Percentiles rank a stretch among this genome's conserved stretches.
Evolutionary conservation across 2,329 filamentous ascomycete genomes (phyloP).

Genomic region (Cladophialophora immunda): DNA sequence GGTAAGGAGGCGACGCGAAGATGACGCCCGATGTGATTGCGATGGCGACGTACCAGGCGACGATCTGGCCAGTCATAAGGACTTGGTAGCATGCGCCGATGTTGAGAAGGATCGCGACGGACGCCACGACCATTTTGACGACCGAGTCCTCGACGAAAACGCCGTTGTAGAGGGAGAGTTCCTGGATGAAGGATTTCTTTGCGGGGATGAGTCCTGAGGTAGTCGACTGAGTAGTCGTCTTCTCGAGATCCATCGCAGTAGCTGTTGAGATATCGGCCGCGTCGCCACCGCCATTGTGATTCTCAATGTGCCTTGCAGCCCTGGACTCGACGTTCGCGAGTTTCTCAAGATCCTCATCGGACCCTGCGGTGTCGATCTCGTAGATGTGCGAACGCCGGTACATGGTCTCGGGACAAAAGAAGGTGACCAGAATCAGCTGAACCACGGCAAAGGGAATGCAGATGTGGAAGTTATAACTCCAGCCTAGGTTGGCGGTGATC

Average conservation of each 20-base stretch:
- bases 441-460: background rate
- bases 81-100: background rate
- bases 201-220: too few relatives aligned
- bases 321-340: background rate
- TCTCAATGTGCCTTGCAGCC: background rate
- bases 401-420: background rate
- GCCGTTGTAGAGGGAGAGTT: background rate
- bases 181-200: slow-evolving; percentile 1
- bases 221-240: too few relatives aligned
- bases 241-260: too few relatives aligned
- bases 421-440: background rate
- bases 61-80: background rate
- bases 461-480: slow-evolving; percentile 15
- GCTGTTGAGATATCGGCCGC: background rate
- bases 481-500: slow-evolving; percentile 43
- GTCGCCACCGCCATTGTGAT: background rate
- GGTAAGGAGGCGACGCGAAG: background rate
- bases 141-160: background rate
- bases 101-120: background rate
- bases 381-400: background rate
- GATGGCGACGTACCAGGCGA: background rate
- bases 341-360: background rate
- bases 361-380: background rate
- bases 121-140: background rate
- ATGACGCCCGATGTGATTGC: background rate